These are phyloP conservation scores for Moringa oleifera DNA, from an alignment of 345 rosid species.

Conservation along the genomic window DNA sequence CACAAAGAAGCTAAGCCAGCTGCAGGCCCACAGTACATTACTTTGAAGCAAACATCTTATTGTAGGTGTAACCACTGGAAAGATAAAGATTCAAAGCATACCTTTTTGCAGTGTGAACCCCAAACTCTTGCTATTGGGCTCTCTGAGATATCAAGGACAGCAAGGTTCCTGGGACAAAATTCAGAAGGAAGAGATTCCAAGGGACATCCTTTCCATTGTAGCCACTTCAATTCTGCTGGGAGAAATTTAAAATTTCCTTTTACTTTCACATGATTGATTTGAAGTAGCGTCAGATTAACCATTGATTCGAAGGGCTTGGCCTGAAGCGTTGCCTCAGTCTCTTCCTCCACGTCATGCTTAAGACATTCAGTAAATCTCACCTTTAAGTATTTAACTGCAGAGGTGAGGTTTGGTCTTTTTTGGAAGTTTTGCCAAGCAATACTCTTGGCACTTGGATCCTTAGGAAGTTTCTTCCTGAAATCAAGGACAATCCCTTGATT, in stretches of 20 bases:
- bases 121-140: constrained; percentile 41
- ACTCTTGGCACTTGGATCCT: constrained; percentile 9
- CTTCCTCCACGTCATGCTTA: constrained; percentile 12
- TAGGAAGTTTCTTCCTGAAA: constrained; percentile 14
- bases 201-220: constrained; percentile 64
- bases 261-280: constrained; percentile 46
- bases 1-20: too few relatives aligned
- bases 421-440: constrained; percentile 9
- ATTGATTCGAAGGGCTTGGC: constrained; percentile 40
- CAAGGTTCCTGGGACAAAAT: constrained; percentile 34
- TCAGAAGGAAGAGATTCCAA: constrained; percentile 39
- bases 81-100: constrained; percentile 5
- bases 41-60: too few relatives aligned
- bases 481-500: constrained; percentile 45
- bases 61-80: background rate
- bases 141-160: constrained; percentile 66
- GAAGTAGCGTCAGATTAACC: constrained; percentile 55
- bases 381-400: constrained; percentile 18
- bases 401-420: background rate
- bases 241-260: constrained; percentile 45
- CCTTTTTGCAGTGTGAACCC: constrained; percentile 24
- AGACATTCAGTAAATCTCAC: constrained; percentile 4
- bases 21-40: too few relatives aligned
- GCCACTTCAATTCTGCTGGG: constrained; percentile 54
- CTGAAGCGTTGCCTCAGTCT: constrained; percentile 20